Percentiles rank a stretch among this genome's conserved stretches.
These are phyloP conservation scores for Boletellus ananas DNA, from an alignment of 768 basidiomycete genomes.

Conservation along the genomic window DNA sequence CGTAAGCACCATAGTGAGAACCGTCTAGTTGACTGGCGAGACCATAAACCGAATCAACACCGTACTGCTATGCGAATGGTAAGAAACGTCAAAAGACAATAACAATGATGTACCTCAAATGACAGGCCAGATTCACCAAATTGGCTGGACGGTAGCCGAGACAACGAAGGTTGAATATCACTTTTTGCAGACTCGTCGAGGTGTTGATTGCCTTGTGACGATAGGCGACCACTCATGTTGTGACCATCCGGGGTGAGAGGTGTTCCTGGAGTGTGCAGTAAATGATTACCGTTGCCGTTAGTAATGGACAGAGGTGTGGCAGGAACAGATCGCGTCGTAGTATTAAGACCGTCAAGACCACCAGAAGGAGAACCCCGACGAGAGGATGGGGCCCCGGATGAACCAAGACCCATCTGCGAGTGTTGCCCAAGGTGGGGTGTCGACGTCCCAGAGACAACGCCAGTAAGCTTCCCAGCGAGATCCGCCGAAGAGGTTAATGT, in stretches of 20 bases:
- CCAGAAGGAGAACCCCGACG: conserved; percentile 74
- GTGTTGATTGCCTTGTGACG: conserved; percentile 42
- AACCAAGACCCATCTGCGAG: conserved; percentile 42
- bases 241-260: conserved; percentile 62
- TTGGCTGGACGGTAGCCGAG: conserved; percentile 56
- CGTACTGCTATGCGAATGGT: conserved; percentile 44
- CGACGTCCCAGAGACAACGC: conserved; percentile 52
- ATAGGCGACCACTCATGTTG: conserved; percentile 59
- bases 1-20: conserved; percentile 54
- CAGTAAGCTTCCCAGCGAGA: conserved; percentile 39
- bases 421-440: conserved; percentile 66
- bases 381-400: conserved; percentile 44
- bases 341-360: conserved; percentile 54
- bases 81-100: conserved; percentile 3
- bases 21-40: conserved; percentile 49
- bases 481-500: conserved; percentile 59
- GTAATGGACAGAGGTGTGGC: conserved; percentile 69
- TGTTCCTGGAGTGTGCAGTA: conserved; percentile 61
- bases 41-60: conserved; percentile 49
- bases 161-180: conserved; percentile 71
- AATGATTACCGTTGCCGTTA: conserved; percentile 41
- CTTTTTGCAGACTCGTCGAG: conserved; percentile 47
- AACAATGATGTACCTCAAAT: conserved; percentile 45
- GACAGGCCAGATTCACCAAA: conserved; percentile 54
- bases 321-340: conserved; percentile 74